Conservation (phyloP, 805 yeast species). For the Myxozyma mucilagina region DNA sequence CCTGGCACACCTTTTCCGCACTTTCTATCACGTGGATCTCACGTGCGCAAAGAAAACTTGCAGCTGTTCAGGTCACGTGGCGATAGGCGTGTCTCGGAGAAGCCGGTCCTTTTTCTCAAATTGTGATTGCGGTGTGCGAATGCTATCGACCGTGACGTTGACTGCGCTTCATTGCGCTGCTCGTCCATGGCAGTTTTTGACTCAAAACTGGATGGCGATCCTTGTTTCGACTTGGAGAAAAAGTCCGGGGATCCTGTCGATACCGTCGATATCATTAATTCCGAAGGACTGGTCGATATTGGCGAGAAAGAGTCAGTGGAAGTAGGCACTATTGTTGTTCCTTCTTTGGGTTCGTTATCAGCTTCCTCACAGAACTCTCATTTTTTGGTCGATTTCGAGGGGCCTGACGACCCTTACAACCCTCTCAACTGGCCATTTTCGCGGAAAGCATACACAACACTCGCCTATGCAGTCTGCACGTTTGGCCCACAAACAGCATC, state of each 20-base stretch:
- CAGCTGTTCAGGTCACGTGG: too few species aligned
- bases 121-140: too few species aligned
- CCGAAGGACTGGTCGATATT: background rate
- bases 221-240: background rate
- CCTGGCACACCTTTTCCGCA: background rate
- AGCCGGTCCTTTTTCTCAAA: background rate
- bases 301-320: too few species aligned
- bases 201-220: background rate
- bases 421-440: conserved; percentile 55
- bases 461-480: conserved; percentile 45
- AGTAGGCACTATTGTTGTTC: too few species aligned
- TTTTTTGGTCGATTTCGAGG: conserved; percentile 58
- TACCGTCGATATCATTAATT: background rate
- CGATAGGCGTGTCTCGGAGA: too few species aligned
- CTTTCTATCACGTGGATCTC: background rate
- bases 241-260: background rate
- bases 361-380: background rate
- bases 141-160: background rate
- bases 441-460: conserved; percentile 45
- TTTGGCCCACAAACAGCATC: conserved; percentile 54
- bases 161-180: background rate
- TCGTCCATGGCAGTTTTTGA: background rate
- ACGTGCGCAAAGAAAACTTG: too few species aligned
- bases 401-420: conserved; percentile 67
- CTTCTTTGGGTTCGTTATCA: background rate